Conservation (phyloP, 2,329 filamentous ascomycete genomes). For the Microthyrium microscopicum region DNA sequence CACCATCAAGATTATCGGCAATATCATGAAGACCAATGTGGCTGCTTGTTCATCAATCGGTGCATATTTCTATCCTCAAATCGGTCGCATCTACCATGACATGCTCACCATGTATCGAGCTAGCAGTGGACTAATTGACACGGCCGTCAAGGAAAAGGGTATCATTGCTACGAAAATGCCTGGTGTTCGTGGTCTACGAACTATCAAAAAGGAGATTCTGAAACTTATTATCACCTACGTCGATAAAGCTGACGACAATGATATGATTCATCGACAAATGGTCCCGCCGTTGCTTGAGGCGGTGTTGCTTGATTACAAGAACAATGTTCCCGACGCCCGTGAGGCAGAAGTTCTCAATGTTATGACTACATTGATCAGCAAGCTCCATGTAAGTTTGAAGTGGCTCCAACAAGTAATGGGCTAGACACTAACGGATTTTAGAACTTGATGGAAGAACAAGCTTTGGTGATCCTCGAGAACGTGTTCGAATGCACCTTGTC, state of each 20-base stretch:
- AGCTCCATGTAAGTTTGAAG: conserved; percentile 70
- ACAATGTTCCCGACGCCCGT: conserved; percentile 86
- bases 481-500: conserved; percentile 96
- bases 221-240: conserved; percentile 98
- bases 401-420: conserved; percentile 33
- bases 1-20: conserved; percentile 95
- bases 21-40: conserved; percentile 99
- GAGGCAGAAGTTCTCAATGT: conserved; percentile 94
- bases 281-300: conserved; percentile 92
- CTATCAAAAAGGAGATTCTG: conserved; percentile 98
- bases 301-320: conserved; percentile 89
- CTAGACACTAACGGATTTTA: conserved; percentile 23
- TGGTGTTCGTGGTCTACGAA: conserved; percentile 82
- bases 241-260: conserved; percentile 90
- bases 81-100: conserved; percentile 91
- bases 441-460: conserved; percentile 95
- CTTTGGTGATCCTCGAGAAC: conserved; percentile 93
- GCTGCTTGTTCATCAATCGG: conserved; percentile 96
- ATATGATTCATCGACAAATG: conserved; percentile 84
- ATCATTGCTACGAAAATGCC: conserved; percentile 93
- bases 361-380: conserved; percentile 94
- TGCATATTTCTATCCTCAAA: conserved; percentile 94
- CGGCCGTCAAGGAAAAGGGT: conserved; percentile 76
- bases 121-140: conserved; percentile 89
- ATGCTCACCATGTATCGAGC: conserved; percentile 99